Evolutionary conservation across 2,329 filamentous ascomycete genomes (phyloP).

Genomic region (Zarea fungicola): DNA sequence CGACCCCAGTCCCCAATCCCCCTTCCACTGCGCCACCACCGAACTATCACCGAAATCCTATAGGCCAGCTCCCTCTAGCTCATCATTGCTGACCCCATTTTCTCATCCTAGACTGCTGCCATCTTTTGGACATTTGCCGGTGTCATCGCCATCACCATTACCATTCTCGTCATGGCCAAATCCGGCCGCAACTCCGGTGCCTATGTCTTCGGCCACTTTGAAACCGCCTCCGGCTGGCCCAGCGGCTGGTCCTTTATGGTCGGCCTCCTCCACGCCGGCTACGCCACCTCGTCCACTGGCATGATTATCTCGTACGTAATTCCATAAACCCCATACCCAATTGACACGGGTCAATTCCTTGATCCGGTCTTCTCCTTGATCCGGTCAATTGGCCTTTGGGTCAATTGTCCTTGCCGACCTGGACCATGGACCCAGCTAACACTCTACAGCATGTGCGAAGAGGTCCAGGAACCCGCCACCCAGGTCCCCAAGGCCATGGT

Average conservation of each 20-base stretch:
- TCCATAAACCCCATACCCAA: neutral
- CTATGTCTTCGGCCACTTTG: conserved; percentile 65
- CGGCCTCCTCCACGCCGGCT: conserved; percentile 66
- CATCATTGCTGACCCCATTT: too few species aligned
- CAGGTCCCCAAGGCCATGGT: conserved; percentile 73
- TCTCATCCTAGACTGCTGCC: conserved; percentile 68
- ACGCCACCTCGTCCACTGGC: conserved; percentile 70
- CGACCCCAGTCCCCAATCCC: too few species aligned
- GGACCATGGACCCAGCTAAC: conserved; percentile 15
- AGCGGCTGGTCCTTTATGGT: conserved; percentile 70
- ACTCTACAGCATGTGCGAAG: conserved; percentile 63
- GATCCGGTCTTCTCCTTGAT: too few species aligned
- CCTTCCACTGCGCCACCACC: neutral
- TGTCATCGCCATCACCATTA: conserved; percentile 59
- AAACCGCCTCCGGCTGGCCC: conserved; percentile 63
- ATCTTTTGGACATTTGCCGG: conserved; percentile 72
- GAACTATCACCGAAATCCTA: conserved; percentile 3
- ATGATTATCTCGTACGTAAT: conserved; percentile 69
- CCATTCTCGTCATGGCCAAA: conserved; percentile 61
- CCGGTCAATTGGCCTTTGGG: too few species aligned
- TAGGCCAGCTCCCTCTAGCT: too few species aligned
- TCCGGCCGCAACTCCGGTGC: conserved; percentile 57
- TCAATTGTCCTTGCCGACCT: too few species aligned
- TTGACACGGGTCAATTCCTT: conserved; percentile 14
- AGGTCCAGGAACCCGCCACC: conserved; percentile 58